Evolutionary conservation across 306 rosid species (phyloP).

Genomic region (Chamaecrista fasciculata): DNA sequence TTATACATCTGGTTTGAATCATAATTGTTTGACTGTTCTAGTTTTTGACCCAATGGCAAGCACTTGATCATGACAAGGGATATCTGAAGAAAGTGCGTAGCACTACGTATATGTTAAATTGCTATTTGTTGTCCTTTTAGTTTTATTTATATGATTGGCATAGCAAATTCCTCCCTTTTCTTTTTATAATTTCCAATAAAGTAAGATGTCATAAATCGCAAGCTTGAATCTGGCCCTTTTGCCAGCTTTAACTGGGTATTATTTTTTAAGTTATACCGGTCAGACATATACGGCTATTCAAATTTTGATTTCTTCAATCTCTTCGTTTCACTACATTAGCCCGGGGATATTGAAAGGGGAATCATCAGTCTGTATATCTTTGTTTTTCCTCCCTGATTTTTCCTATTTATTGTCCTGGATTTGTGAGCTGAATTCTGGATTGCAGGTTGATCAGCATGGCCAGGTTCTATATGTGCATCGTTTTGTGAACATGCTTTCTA

Average conservation of each 20-base stretch:
- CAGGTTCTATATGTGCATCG: background rate
- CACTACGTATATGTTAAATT: background rate
- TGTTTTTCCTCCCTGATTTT: background rate
- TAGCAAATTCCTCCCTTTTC: background rate
- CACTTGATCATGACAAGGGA: background rate
- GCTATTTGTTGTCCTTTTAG: background rate
- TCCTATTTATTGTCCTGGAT: background rate
- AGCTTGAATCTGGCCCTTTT: background rate
- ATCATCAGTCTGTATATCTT: background rate
- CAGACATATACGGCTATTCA: no score
- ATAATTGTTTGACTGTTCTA: no score
- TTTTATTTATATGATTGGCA: background rate
- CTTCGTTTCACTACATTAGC: background rate
- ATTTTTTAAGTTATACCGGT: background rate
- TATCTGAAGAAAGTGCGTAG: background rate
- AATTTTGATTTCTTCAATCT: no score
- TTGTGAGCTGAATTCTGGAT: background rate
- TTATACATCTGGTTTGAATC: no score
- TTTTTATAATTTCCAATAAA: background rate
- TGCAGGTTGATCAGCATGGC: background rate
- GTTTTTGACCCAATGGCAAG: background rate
- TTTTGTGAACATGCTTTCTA: background rate
- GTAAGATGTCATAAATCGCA: background rate
- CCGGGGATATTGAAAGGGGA: background rate
- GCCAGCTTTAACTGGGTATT: background rate